Conservation (phyloP, 768 basidiomycete species). For the Phaffia tasmanica region DNA sequence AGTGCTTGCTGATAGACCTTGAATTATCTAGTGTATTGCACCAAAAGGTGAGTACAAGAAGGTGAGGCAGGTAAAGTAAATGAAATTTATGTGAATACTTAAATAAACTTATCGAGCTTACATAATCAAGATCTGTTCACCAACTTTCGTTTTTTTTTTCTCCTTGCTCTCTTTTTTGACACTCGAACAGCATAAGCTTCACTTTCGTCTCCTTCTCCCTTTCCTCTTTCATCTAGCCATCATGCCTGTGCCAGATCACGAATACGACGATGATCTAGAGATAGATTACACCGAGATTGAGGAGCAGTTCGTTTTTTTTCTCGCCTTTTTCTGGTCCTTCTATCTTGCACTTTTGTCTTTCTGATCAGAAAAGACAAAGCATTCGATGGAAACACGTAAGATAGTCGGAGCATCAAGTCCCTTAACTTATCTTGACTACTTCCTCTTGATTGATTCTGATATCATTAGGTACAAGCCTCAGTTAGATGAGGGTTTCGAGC, state of each 20-base stretch:
- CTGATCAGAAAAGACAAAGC: neutral
- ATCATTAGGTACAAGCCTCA: constrained; percentile 63
- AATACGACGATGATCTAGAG: constrained; percentile 45
- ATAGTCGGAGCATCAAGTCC: too few species aligned
- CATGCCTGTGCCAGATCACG: constrained; percentile 24
- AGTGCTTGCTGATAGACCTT: too few species aligned
- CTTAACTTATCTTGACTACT: neutral
- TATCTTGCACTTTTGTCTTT: neutral
- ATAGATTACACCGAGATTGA: constrained; percentile 86
- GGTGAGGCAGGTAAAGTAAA: too few species aligned
- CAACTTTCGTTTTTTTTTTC: too few species aligned
- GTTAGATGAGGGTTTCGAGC: constrained; percentile 77
- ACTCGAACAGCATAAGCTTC: neutral
- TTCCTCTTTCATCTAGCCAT: neutral
- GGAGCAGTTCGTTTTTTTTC: constrained; percentile 51
- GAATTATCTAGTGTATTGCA: too few species aligned
- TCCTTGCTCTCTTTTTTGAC: too few species aligned
- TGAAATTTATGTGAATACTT: too few species aligned
- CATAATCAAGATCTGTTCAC: too few species aligned
- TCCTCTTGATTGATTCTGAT: neutral
- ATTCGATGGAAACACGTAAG: neutral
- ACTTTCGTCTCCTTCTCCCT: neutral
- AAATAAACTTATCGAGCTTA: too few species aligned
- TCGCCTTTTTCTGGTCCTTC: neutral
- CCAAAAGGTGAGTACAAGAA: too few species aligned